A percentile compares a stretch with the other conserved stretches of the same genome.
Evolutionary conservation across 257 asterid species (phyloP).

Genomic region (Verbascum thapsus): DNA sequence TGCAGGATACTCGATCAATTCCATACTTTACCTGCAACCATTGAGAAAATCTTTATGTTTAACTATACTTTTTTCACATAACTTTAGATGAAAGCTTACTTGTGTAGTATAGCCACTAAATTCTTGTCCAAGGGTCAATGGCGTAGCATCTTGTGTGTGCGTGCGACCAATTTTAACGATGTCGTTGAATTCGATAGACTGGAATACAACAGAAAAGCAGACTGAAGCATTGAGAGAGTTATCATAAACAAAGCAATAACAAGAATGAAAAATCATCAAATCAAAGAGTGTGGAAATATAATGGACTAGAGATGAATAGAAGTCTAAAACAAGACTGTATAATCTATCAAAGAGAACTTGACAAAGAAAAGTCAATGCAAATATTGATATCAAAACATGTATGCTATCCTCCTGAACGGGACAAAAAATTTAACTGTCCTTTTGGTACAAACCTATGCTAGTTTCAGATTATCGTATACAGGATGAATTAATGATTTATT

Average conservation of each 20-base stretch:
- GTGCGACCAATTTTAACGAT: constrained; percentile 98
- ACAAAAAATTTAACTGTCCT: constrained; percentile 8
- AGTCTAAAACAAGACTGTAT: background rate
- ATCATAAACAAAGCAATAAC: constrained; percentile 15
- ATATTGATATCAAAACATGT: background rate
- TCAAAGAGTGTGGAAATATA: background rate
- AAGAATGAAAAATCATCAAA: constrained; percentile 9
- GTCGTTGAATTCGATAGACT: constrained; percentile 85
- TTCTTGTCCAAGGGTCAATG: constrained; percentile 98
- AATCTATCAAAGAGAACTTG: background rate
- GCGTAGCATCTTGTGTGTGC: constrained; percentile 99
- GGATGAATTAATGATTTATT: constrained; percentile 19
- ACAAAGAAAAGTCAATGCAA: background rate
- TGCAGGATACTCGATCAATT: constrained; percentile 72
- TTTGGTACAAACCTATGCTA: constrained; percentile 15
- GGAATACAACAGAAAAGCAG: constrained; percentile 29
- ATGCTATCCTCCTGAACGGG: too few species aligned
- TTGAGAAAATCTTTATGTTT: constrained; percentile 16
- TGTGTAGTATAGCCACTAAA: constrained; percentile 98
- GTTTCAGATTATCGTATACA: background rate
- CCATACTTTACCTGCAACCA: constrained; percentile 84
- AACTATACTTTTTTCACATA: background rate
- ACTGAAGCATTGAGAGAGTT: constrained; percentile 8
- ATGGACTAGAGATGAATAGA: constrained; percentile 1
- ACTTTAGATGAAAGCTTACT: constrained; percentile 51